phyloP scores from a whole-genome alignment of 306 rosid species.

The Cucumis hystrix region DNA sequence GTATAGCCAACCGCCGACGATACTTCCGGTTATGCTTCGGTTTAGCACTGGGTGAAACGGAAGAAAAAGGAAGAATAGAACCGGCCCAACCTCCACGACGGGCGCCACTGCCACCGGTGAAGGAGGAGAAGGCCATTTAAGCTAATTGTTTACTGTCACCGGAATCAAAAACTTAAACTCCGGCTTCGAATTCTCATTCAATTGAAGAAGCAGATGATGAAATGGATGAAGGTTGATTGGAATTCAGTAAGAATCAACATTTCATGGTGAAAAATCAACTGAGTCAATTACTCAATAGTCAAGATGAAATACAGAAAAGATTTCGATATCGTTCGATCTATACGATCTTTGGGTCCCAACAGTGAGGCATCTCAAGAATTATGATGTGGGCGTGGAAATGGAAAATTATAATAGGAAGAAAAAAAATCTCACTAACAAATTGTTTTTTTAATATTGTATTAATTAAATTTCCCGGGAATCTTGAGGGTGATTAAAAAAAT shows the following conservation, averaged over 20 bases:
- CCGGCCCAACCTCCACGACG: conserved; percentile 68
- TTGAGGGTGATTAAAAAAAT: not conserved
- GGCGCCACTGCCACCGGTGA: conserved; percentile 19
- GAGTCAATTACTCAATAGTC: not conserved
- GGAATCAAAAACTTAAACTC: not conserved
- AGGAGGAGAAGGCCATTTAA: conserved; percentile 49
- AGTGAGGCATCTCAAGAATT: not conserved
- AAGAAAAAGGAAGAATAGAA: conserved; percentile 44
- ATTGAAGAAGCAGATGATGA: not conserved
- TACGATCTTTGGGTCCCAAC: not conserved
- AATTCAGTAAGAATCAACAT: not conserved
- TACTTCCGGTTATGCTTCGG: conserved; percentile 47
- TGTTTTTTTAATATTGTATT: not conserved
- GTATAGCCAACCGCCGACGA: conserved; percentile 38
- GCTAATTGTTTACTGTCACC: not conserved
- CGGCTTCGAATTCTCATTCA: conserved; percentile 2
- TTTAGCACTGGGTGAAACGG: conserved; percentile 37
- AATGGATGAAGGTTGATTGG: not conserved
- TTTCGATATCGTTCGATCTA: conserved; percentile 1
- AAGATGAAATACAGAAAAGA: not conserved
- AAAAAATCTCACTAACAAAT: not conserved
- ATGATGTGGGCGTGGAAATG: not conserved
- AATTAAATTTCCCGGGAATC: not conserved
- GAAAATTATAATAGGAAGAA: not conserved
- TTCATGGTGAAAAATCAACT: not conserved